phyloP scores from a whole-genome alignment of 768 basidiomycete genomes.

The Mycena pura region DNA sequence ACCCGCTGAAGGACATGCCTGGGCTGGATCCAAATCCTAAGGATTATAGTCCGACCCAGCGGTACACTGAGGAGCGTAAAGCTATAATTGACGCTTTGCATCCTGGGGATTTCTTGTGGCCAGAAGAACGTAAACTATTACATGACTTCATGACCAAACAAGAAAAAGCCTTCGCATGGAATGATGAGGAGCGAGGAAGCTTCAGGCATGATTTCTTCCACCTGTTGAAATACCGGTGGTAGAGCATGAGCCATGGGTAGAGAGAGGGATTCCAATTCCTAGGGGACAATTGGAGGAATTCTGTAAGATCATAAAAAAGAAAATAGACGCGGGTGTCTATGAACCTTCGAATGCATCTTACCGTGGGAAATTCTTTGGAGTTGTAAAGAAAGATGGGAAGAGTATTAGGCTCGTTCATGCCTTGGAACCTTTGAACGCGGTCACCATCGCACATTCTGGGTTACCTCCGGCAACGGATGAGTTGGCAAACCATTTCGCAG shows the following conservation, averaged over 20 bases:
- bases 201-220: constrained; percentile 17
- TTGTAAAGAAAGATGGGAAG: constrained; percentile 32
- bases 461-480: constrained; percentile 27
- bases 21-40: constrained; percentile 21
- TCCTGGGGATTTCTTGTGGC: constrained; percentile 29
- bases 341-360: constrained; percentile 29
- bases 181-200: constrained; percentile 3
- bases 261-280: constrained; percentile 22
- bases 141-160: constrained; percentile 30
- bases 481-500: constrained; percentile 21
- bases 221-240: constrained; percentile 30
- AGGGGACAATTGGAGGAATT: constrained; percentile 22
- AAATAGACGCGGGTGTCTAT: constrained; percentile 26
- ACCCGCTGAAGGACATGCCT: constrained; percentile 31
- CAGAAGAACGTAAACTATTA: constrained; percentile 35
- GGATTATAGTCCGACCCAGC: constrained; percentile 23
- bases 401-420: constrained; percentile 32
- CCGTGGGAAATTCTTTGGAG: constrained; percentile 40
- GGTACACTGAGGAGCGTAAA: constrained; percentile 29
- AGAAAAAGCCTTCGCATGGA: constrained; percentile 20
- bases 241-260: constrained; percentile 30
- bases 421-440: constrained; percentile 35
- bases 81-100: constrained; percentile 25
- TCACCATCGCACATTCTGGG: constrained; percentile 30
- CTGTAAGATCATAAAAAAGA: constrained; percentile 27